These are phyloP conservation scores for Aspergillus affinis DNA, from an alignment of 495 filamentous ascomycete species.

Conservation along the genomic window DNA sequence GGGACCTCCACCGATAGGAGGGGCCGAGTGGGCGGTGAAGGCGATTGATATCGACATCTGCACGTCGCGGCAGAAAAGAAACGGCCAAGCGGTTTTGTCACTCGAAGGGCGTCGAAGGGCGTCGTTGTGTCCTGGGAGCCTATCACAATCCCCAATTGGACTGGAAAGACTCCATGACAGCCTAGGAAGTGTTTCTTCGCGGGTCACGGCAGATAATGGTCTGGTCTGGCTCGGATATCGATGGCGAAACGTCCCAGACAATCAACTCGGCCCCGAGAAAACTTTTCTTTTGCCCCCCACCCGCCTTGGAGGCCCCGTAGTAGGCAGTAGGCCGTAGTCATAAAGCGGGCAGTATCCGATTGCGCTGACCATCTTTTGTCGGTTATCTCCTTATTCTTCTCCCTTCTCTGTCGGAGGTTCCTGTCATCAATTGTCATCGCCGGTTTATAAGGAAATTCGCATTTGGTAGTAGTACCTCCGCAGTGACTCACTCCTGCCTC, in stretches of 20 bases:
- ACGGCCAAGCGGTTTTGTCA: no score
- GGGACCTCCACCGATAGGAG: not conserved
- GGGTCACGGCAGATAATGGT: not conserved
- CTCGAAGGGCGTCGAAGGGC: not conserved
- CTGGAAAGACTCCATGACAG: no score
- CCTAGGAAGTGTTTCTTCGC: not conserved
- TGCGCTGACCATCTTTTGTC: not conserved
- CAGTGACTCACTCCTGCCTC: slow-evolving; percentile 3
- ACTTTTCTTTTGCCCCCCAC: slow-evolving; percentile 11
- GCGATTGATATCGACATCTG: not conserved
- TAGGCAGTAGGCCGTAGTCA: not conserved
- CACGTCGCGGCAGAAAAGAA: no score
- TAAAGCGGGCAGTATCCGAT: not conserved
- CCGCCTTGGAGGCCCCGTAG: not conserved
- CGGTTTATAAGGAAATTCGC: not conserved
- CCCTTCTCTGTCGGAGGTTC: not conserved
- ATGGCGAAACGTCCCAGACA: slow-evolving; percentile 15
- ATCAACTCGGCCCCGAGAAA: slow-evolving; percentile 14
- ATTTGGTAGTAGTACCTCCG: no score
- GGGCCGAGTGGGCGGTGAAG: not conserved
- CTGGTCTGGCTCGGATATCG: slow-evolving; percentile 16
- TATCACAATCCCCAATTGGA: no score
- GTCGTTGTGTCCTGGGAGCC: not conserved
- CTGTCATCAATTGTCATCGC: not conserved
- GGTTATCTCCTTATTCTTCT: not conserved